Evolutionary conservation across 108 stramenopile species (phyloP), one percentile per base, ranked within the genome.

Genomic region (Skeletonema menzelii): DNA sequence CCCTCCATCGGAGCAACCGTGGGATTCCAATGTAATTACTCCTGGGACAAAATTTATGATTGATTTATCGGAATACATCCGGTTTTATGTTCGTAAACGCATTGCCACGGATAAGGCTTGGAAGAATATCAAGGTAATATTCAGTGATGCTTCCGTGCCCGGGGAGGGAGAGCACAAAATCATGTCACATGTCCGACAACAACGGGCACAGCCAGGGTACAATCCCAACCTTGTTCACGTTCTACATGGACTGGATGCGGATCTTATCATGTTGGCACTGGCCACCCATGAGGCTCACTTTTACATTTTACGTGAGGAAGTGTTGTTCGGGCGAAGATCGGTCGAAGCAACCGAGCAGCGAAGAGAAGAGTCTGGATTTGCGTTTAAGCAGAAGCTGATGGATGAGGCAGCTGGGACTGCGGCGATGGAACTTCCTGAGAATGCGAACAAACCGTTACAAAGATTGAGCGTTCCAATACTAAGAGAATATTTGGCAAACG

Each of bases 91-190:
- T 63, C 88, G 94, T 12, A 91, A 93, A 72, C 88, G 97, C 56
- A 88, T 99, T 27, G 82, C 90, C 32, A 87, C 80, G 13, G 97
- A 98, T 72, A 91, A 86, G 69, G 92, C 87, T n/a, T 99, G 97
- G 97, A 81, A 89, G 76, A 76, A 88, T 17, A 81, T 97, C 30
- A 83, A 87, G 31, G 88, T 99, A 17, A 88, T 99, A 19, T 98
- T 97, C 72, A 94, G 93, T 32, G 99, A 98, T 72, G 97, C 97
- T 3, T 91, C 95, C 32, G 79, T 99, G 13, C 98, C 99, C 0
- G 98, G 99, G 17, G 98, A 99, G 81, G 99, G 99, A 17, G 98
- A 99, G 76, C 99, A 99, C 84, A 99, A 99, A 82, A 97, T 99
- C 61, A 97, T 99, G 97, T 63, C 89, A 7, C 97, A 95, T 65